A percentile compares a stretch with the other conserved stretches of the same genome.
Conservation (phyloP, 75 land plant species). For the Chamaecyparis obtusa region DNA sequence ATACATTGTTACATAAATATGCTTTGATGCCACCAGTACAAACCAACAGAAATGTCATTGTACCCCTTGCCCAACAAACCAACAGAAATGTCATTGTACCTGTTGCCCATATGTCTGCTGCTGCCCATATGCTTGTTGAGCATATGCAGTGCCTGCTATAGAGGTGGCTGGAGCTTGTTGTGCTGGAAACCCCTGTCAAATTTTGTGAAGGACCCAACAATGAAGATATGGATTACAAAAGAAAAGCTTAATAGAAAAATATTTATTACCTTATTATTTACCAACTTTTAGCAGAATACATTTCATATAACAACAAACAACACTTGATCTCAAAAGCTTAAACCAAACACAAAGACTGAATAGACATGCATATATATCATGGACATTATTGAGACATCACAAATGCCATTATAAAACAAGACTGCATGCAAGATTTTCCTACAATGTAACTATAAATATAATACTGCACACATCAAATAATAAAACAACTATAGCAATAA, state of each 20-base stretch:
- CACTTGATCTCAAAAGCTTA: background rate
- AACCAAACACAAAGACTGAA: background rate
- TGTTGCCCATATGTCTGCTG: constrained; percentile 53
- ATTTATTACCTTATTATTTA: background rate
- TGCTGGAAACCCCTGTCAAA: background rate
- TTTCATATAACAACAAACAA: background rate
- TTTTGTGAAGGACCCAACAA: background rate
- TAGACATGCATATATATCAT: too few species aligned
- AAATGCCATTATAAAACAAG: too few species aligned
- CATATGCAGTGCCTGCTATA: constrained; percentile 53
- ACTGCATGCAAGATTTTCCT: too few species aligned
- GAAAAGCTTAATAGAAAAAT: too few species aligned
- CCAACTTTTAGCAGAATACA: background rate
- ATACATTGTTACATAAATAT: background rate
- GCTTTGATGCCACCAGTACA: background rate
- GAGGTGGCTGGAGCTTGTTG: constrained; percentile 27
- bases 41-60: background rate
- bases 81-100: background rate
- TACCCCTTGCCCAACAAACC: constrained; percentile 19
- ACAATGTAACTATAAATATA: too few species aligned
- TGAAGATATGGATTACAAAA: background rate
- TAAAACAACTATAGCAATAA: background rate
- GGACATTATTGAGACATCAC: too few species aligned
- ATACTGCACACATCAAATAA: too few species aligned
- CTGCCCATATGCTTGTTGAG: constrained; percentile 50